Percentiles rank a stretch among this genome's conserved stretches.
phyloP scores from a whole-genome alignment of 768 basidiomycete species.

The Kwoniella dendrophila region DNA sequence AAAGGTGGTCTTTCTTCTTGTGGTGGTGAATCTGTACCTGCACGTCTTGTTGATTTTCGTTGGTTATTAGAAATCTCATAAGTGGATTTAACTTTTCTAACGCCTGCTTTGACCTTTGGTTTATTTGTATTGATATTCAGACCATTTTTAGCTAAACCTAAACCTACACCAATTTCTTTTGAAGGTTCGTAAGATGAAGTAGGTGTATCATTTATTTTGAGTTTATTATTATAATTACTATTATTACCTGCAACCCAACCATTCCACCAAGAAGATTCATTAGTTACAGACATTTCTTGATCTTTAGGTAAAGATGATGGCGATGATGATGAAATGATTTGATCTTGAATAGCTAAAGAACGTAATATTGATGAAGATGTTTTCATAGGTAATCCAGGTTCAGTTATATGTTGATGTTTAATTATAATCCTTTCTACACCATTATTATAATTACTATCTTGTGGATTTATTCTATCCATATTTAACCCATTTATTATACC shows the following conservation, averaged over 20 bases:
- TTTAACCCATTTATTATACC: background rate
- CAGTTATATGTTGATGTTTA: constrained; percentile 38
- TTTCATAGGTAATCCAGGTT: constrained; percentile 42
- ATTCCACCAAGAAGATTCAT: constrained; percentile 35
- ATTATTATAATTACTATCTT: constrained; percentile 1
- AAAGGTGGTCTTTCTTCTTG: constrained; percentile 38
- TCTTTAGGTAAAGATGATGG: background rate
- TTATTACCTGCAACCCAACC: constrained; percentile 29
- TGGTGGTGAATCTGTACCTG: constrained; percentile 22
- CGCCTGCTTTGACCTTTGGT: no score
- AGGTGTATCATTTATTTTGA: constrained; percentile 8
- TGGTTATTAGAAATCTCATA: constrained; percentile 27
- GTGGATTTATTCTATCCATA: background rate
- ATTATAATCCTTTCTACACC: constrained; percentile 3
- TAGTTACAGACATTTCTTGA: background rate
- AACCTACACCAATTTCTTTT: constrained; percentile 24
- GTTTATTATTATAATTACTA: constrained; percentile 22
- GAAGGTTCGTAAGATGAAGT: constrained; percentile 18
- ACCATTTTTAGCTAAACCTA: constrained; percentile 42
- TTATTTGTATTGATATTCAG: no score
- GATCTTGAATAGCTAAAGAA: constrained; percentile 34
- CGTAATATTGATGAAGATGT: constrained; percentile 38
- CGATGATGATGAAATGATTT: background rate
- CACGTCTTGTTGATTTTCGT: constrained; percentile 7
- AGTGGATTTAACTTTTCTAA: constrained; percentile 39